phyloP scores from a whole-genome alignment of 1,284 basidiomycete genomes.

The Marasmius tenuissimus region DNA sequence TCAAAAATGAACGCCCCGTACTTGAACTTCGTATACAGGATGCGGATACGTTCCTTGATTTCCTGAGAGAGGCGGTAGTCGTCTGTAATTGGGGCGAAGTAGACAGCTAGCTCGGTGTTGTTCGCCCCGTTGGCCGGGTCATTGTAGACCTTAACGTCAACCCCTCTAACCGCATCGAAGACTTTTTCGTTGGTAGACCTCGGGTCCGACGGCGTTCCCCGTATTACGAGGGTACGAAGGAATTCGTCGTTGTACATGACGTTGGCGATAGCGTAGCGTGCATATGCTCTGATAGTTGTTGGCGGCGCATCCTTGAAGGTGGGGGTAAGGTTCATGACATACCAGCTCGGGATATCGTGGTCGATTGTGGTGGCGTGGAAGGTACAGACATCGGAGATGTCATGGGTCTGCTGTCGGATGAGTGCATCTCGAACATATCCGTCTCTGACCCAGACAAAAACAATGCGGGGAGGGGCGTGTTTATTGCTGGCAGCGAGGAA shows the following conservation, averaged over 20 bases:
- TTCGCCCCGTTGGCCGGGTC: background rate
- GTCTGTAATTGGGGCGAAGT: background rate
- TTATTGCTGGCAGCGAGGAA: background rate
- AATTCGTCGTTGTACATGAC: background rate
- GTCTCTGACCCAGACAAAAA: background rate
- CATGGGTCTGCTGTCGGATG: background rate
- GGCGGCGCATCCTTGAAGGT: background rate
- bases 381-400: background rate
- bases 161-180: background rate
- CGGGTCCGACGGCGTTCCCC: too few species aligned
- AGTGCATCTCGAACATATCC: background rate
- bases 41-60: background rate
- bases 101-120: background rate
- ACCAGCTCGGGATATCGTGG: background rate
- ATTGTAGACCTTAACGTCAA: background rate
- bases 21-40: background rate
- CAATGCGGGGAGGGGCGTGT: background rate
- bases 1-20: background rate
- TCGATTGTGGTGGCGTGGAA: background rate
- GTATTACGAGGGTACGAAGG: background rate
- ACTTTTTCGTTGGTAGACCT: background rate
- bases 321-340: background rate
- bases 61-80: background rate
- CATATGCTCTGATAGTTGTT: background rate
- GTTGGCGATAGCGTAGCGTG: background rate